Evolutionary conservation across 306 rosid species (phyloP).

Genomic region (Canavalia ensiformis): DNA sequence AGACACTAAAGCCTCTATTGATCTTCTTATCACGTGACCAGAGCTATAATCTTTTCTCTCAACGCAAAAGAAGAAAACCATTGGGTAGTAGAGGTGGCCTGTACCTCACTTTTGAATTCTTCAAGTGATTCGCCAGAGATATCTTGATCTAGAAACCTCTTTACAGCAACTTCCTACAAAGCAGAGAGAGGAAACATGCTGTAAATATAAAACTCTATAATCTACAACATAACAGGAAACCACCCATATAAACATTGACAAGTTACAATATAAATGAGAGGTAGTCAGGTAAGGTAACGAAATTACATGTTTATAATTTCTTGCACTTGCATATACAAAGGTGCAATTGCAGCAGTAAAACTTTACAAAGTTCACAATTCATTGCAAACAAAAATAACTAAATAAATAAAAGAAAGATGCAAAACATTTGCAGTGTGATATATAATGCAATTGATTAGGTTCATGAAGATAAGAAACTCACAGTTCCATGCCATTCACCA

Average conservation of each 20-base stretch:
- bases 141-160: conserved; percentile 90
- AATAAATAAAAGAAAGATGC: conserved; percentile 20
- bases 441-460: conserved; percentile 28
- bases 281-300: conserved; percentile 21
- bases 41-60: conserved; percentile 16
- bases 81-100: conserved; percentile 38
- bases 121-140: conserved; percentile 86
- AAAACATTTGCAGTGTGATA: conserved; percentile 22
- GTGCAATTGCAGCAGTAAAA: conserved; percentile 40
- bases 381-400: conserved; percentile 22
- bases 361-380: conserved; percentile 21
- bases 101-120: conserved; percentile 97
- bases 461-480: conserved; percentile 63
- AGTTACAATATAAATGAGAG: conserved; percentile 20
- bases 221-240: conserved; percentile 38
- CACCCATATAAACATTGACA: conserved; percentile 7
- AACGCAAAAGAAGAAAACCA: conserved; percentile 22
- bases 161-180: conserved; percentile 94
- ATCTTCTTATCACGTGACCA: not conserved
- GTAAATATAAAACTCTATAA: conserved; percentile 18
- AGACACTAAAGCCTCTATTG: conserved; percentile 16
- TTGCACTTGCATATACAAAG: conserved; percentile 25
- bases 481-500: conserved; percentile 99
- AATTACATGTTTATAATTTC: conserved; percentile 22
- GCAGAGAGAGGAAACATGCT: conserved; percentile 43